Evolutionary conservation across 2,329 filamentous ascomycete species (phyloP).

Genomic region (Exophiala phaeomuriformis): DNA sequence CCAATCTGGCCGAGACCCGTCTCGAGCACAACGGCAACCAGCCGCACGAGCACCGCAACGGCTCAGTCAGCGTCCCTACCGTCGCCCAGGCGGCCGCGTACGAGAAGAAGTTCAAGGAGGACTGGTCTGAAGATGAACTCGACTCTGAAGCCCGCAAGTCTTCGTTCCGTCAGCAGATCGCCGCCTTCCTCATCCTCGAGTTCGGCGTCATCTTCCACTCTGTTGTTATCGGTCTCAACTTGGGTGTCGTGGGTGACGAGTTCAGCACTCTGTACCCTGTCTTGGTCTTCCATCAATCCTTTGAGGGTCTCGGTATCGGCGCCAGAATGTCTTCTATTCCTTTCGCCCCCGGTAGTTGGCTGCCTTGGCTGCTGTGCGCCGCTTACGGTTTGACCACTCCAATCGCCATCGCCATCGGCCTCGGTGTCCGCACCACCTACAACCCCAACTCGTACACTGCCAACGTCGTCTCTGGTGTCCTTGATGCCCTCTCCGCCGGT

Average conservation of each 20-base stretch:
- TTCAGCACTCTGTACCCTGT: conserved; percentile 54
- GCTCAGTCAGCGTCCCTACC: not conserved
- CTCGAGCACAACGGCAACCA: conserved; percentile 14
- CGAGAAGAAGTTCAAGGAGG: conserved; percentile 12
- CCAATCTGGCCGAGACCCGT: not conserved
- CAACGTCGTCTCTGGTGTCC: conserved; percentile 40
- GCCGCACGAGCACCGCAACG: not conserved
- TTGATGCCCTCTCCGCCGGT: conserved; percentile 44
- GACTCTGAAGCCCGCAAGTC: conserved; percentile 27
- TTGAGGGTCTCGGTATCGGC: conserved; percentile 57
- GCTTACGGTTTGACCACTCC: conserved; percentile 49
- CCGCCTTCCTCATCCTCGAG: conserved; percentile 45
- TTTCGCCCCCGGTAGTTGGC: conserved; percentile 40
- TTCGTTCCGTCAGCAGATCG: conserved; percentile 37
- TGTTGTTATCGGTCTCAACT: conserved; percentile 56
- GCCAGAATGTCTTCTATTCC: conserved; percentile 53
- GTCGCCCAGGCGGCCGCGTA: not conserved
- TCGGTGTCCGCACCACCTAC: conserved; percentile 42
- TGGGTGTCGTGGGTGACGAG: conserved; percentile 52
- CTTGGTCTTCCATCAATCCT: conserved; percentile 57
- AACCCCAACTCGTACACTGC: conserved; percentile 38
- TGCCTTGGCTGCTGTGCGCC: conserved; percentile 45
- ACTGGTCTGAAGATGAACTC: conserved; percentile 13
- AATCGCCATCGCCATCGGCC: conserved; percentile 44
- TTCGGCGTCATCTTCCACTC: conserved; percentile 59